phyloP scores from a whole-genome alignment of 2,329 filamentous ascomycete species.

The Epichloe elymi region DNA sequence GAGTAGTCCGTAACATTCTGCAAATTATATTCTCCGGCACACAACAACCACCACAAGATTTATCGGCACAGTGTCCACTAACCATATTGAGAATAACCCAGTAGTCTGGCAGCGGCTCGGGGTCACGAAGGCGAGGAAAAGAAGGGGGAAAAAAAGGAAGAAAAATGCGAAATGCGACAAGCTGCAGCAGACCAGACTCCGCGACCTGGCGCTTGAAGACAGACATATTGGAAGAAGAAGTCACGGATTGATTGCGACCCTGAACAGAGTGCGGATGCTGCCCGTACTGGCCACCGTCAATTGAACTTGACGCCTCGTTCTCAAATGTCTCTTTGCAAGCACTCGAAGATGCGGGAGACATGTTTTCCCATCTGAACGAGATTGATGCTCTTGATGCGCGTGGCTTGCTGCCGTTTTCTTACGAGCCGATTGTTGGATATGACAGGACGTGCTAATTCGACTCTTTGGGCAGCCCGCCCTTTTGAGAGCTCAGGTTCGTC shows the following conservation, averaged over 20 bases:
- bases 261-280: background rate
- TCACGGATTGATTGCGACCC: background rate
- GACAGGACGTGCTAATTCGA: background rate
- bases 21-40: background rate
- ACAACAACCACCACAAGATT: background rate
- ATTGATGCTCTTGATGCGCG: background rate
- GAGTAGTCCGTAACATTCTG: too few species aligned
- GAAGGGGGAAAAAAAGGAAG: background rate
- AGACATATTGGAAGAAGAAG: constrained; percentile 7
- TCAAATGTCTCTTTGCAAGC: too few species aligned
- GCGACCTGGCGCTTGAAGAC: background rate
- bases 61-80: background rate
- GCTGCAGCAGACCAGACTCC: constrained; percentile 4
- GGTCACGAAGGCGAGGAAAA: too few species aligned
- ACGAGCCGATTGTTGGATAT: background rate
- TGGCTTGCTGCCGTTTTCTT: background rate
- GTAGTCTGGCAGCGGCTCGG: too few species aligned
- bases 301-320: constrained; percentile 6
- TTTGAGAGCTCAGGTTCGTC: background rate
- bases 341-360: too few species aligned
- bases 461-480: background rate
- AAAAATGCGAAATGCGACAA: background rate
- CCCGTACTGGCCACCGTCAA: background rate
- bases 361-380: constrained; percentile 2
- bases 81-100: background rate